Conservation (phyloP, 2,329 filamentous ascomycete genomes). For the Coniochaeta sp. region DNA sequence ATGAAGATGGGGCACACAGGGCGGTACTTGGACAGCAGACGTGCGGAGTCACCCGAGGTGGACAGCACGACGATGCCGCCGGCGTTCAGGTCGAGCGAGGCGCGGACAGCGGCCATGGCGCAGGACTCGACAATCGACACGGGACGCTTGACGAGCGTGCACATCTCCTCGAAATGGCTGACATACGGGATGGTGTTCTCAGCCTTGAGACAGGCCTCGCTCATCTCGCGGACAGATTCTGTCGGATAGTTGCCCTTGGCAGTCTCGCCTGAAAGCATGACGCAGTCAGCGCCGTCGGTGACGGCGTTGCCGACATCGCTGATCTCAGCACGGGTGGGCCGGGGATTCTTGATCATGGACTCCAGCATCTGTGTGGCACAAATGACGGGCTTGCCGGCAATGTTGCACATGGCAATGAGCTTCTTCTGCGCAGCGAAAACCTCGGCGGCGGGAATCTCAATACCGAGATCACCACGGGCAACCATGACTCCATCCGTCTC, state of each 20-base stretch:
- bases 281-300: constrained; percentile 95
- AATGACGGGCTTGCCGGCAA: constrained; percentile 97
- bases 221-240: constrained; percentile 95
- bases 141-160: constrained; percentile 73
- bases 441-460: constrained; percentile 96
- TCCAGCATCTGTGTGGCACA: constrained; percentile 99
- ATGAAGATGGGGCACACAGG: constrained; percentile 99
- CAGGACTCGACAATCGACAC: constrained; percentile 87
- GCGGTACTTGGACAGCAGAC: constrained; percentile 95
- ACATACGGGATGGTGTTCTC: constrained; percentile 98
- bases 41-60: constrained; percentile 90
- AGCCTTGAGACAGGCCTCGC: constrained; percentile 91
- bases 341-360: constrained; percentile 99
- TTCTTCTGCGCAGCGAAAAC: constrained; percentile 99
- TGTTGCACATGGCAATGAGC: constrained; percentile 99
- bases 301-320: constrained; percentile 98
- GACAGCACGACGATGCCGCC: constrained; percentile 94
- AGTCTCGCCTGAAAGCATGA: constrained; percentile 99
- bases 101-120: constrained; percentile 93
- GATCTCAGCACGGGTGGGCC: constrained; percentile 95
- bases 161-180: constrained; percentile 92
- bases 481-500: constrained; percentile 99
- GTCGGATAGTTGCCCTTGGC: constrained; percentile 94
- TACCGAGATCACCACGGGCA: constrained; percentile 94
- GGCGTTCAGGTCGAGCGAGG: constrained; percentile 91